Conservation (phyloP, 495 filamentous ascomycete species). For the Aspergillus affinis region DNA sequence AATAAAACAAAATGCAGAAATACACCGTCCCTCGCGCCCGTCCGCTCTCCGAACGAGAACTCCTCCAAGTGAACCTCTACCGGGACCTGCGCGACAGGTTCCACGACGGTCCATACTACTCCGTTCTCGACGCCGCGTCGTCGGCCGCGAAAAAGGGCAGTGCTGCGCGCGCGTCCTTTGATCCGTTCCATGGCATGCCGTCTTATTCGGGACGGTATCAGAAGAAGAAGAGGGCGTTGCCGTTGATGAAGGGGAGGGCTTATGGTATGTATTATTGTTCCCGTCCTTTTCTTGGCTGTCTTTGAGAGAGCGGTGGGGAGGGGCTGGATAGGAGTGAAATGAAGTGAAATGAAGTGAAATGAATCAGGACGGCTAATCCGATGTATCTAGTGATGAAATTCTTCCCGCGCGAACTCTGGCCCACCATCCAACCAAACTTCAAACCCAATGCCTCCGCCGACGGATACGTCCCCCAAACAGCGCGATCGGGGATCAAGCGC, state of each 20-base stretch:
- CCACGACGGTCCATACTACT: constrained; percentile 59
- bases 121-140: constrained; percentile 48
- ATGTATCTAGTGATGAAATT: constrained; percentile 46
- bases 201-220: constrained; percentile 57
- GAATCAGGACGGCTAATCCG: background rate
- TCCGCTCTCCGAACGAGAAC: constrained; percentile 33
- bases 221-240: constrained; percentile 51
- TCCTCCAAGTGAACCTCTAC: constrained; percentile 44
- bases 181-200: constrained; percentile 61
- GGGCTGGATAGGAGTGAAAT: background rate
- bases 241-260: constrained; percentile 47
- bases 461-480: constrained; percentile 25
- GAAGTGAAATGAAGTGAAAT: too few relatives aligned
- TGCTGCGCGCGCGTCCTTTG: constrained; percentile 41
- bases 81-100: constrained; percentile 50
- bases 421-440: constrained; percentile 48
- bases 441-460: constrained; percentile 38
- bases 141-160: constrained; percentile 44
- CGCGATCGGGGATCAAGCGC: constrained; percentile 32
- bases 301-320: background rate
- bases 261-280: constrained; percentile 43
- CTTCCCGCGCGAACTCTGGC: constrained; percentile 58
- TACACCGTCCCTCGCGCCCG: constrained; percentile 37
- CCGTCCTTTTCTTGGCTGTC: background rate
- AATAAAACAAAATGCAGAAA: constrained; percentile 28